Conservation (phyloP, 2,329 filamentous ascomycete species). For the Aspergillus versicolor region DNA sequence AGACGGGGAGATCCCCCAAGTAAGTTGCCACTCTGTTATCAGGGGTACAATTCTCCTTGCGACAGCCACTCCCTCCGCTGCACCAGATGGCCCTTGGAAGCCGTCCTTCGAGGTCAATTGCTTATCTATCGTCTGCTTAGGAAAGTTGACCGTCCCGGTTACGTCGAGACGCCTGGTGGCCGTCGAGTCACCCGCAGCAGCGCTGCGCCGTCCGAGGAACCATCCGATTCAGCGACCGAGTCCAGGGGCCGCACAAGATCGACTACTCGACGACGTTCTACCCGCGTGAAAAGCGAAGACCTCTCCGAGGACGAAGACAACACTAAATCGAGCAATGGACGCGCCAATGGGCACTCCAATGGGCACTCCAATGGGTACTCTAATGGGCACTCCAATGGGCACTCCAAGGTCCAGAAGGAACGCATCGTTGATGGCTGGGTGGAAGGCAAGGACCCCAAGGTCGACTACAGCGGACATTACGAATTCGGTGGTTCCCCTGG, state of each 20-base stretch:
- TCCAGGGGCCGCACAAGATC: constrained; percentile 23
- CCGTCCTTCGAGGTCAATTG: background rate
- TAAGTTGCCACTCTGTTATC: constrained; percentile 31
- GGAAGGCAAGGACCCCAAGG: constrained; percentile 42
- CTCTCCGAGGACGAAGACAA: constrained; percentile 22
- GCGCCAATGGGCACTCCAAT: constrained; percentile 5
- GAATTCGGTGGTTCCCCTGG: constrained; percentile 91
- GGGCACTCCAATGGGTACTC: constrained; percentile 7
- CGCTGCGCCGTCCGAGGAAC: constrained; percentile 32
- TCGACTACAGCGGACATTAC: constrained; percentile 53
- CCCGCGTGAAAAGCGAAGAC: constrained; percentile 29
- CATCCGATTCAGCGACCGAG: constrained; percentile 26
- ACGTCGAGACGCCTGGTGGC: constrained; percentile 51
- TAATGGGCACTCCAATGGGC: constrained; percentile 6
- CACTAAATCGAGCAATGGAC: constrained; percentile 20
- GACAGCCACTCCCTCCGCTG: background rate
- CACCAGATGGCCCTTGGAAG: background rate
- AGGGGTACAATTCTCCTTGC: background rate
- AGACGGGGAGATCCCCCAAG: constrained; percentile 53
- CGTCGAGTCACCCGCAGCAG: constrained; percentile 47
- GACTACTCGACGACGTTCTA: constrained; percentile 30
- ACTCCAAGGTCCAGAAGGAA: constrained; percentile 22
- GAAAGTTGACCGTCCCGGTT: constrained; percentile 53
- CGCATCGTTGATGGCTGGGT: constrained; percentile 43
- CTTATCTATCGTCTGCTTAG: constrained; percentile 29